Percentiles rank a stretch among this genome's conserved stretches.
phyloP scores from a whole-genome alignment of 2,329 filamentous ascomycete genomes.

The Venturia oleaginea region DNA sequence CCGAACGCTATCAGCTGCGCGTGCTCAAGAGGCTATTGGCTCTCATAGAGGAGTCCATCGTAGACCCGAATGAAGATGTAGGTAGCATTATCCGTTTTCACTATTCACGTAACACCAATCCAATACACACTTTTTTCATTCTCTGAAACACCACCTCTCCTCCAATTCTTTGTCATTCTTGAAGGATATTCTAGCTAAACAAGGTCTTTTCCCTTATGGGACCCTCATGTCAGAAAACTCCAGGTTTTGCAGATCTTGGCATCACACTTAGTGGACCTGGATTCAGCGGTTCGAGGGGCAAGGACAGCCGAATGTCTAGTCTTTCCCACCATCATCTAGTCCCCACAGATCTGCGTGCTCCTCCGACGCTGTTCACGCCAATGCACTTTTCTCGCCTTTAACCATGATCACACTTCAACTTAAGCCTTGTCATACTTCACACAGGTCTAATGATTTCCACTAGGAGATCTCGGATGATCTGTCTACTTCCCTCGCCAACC shows the following conservation, averaged over 20 bases:
- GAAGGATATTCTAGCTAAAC: no score
- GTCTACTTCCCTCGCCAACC: slow-evolving; percentile 56
- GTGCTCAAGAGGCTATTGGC: slow-evolving; percentile 65
- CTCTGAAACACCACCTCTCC: no score
- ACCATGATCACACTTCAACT: not conserved
- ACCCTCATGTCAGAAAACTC: not conserved
- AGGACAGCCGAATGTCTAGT: not conserved
- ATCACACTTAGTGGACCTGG: not conserved
- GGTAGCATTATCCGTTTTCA: slow-evolving; percentile 25
- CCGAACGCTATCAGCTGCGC: slow-evolving; percentile 59
- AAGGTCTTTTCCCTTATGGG: not conserved
- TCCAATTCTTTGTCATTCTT: no score
- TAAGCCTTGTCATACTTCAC: not conserved
- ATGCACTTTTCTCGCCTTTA: not conserved
- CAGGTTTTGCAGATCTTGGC: not conserved
- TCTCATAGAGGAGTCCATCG: slow-evolving; percentile 63
- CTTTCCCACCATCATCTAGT: not conserved
- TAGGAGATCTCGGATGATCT: slow-evolving; percentile 80
- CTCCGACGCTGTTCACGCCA: not conserved
- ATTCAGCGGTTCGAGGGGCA: not conserved
- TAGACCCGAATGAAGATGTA: slow-evolving; percentile 83
- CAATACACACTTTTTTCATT: no score
- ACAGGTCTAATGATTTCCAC: not conserved
- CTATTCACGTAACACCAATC: no score
- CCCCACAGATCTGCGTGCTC: not conserved